Base-by-base conservation (phyloP, 768 basidiomycete species). In the Phanerochaete carnosa region DNA sequence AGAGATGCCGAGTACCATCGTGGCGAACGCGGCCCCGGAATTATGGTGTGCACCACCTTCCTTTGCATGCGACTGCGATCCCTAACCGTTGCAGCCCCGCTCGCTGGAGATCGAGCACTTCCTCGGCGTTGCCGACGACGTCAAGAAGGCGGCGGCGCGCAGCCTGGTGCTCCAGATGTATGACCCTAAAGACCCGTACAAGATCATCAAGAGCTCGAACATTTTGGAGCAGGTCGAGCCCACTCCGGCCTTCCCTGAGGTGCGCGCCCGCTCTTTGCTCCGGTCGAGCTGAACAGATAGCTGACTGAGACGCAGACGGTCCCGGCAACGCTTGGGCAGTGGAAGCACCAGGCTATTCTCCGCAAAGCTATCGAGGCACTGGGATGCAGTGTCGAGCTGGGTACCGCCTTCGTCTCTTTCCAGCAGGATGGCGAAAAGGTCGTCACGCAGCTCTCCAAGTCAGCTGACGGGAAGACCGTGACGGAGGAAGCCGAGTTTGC, bases 51-150 rank as follows among this genome's bases (percentile, higher is more conserved):
- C 22, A 15, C 22, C 9, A 2, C 15, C 16, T 22, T 16, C 43
- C 16, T 9, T 9, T 45, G 2, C 9, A 15, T 16, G 9, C 9
- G 22, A 16, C 2, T 45, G 2, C 43, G 11, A 28, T 5, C 15
- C 23, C 30, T 16, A 16, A 2, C 9, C 16, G 16, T 9, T 45
- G 15, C 61, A 81, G 77, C 79, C 79, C 7, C 76, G 80, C 13
- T 74, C 80, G 26, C 59, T 55, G 33, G 59, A 84, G 64, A 62
- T 79, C n/a, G n/a, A n/a, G n/a, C n/a, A n/a, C n/a, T n/a, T n/a
- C n/a, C n/a, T n/a, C n/a, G n/a, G n/a, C n/a, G n/a, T n/a, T n/a
- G n/a, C n/a, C n/a, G n/a, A n/a, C n/a, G n/a, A n/a, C n/a, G n/a
- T n/a, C n/a, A n/a, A n/a, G n/a, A n/a, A n/a, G n/a, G n/a, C n/a